phyloP scores from a whole-genome alignment of 352 stramenopile species.

The Pythium sp. region DNA sequence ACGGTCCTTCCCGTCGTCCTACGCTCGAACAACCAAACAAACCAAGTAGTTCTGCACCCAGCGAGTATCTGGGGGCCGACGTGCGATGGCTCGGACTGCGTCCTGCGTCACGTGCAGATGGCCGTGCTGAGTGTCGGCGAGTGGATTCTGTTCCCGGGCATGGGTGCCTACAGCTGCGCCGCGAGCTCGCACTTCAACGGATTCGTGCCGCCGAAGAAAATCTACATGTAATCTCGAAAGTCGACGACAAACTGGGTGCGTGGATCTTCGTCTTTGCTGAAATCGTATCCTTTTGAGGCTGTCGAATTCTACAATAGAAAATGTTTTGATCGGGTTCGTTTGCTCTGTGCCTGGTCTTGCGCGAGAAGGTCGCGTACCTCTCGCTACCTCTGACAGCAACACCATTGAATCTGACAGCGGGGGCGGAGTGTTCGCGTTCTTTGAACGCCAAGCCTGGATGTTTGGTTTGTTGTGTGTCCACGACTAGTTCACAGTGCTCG shows the following conservation, averaged over 20 bases:
- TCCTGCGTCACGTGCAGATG: constrained; percentile 90
- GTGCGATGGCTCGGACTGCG: constrained; percentile 95
- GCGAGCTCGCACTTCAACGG: constrained; percentile 92
- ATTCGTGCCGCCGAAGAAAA: constrained; percentile 87
- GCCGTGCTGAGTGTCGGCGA: constrained; percentile 90
- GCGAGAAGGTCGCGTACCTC: too few species aligned
- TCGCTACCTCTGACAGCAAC: too few species aligned
- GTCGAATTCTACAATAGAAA: too few species aligned
- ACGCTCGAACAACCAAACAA: constrained; percentile 18
- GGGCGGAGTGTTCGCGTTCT: too few species aligned
- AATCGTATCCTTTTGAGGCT: too few species aligned
- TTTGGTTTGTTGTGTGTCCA: too few species aligned
- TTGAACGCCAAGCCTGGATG: too few species aligned
- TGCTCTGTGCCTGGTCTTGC: too few species aligned
- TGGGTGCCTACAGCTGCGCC: constrained; percentile 94
- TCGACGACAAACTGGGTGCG: background rate
- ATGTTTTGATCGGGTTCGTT: too few species aligned
- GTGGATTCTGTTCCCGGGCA: constrained; percentile 95
- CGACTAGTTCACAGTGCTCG: too few species aligned
- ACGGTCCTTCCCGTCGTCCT: constrained; percentile 77
- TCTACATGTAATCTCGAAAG: constrained; percentile 51
- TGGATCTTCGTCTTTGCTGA: too few species aligned
- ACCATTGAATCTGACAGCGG: too few species aligned
- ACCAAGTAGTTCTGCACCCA: constrained; percentile 19
- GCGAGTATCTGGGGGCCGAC: constrained; percentile 94